Percentiles rank a stretch among this genome's conserved stretches.
Evolutionary conservation across 139 green algal species (phyloP).

Genomic region (Deuterostichococcus epilithicus): DNA sequence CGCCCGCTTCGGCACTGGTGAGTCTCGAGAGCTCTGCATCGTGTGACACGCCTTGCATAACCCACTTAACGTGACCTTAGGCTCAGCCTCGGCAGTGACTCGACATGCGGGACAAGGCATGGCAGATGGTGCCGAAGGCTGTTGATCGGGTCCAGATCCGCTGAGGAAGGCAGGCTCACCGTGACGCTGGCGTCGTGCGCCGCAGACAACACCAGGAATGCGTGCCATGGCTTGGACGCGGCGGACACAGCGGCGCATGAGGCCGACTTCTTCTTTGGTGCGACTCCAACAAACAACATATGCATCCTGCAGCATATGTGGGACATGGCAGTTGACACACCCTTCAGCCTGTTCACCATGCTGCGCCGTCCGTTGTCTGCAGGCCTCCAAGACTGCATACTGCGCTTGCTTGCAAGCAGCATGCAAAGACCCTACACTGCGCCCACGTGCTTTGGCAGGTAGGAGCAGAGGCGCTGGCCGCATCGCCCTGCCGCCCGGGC

Average conservation of each 20-base stretch:
- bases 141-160: too few relatives aligned
- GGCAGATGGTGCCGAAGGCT: not conserved
- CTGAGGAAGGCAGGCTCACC: too few relatives aligned
- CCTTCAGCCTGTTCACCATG: not conserved
- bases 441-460: too few relatives aligned
- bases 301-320: not conserved
- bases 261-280: conserved; percentile 65
- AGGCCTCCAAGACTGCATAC: too few relatives aligned
- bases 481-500: not conserved
- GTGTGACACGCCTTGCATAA: not conserved
- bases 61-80: too few relatives aligned
- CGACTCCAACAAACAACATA: not conserved
- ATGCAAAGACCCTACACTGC: too few relatives aligned
- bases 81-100: too few relatives aligned
- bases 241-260: conserved; percentile 55
- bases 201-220: conserved; percentile 54
- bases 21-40: too few relatives aligned
- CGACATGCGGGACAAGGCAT: not conserved
- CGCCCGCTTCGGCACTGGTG: conserved; percentile 54
- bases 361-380: too few relatives aligned
- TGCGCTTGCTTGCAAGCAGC: not conserved
- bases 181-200: not conserved
- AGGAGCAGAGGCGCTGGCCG: not conserved
- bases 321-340: not conserved
- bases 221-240: conserved; percentile 67